Percentiles rank a stretch among this genome's conserved stretches.
Conservation (phyloP, 1,139 yeast species). For the Ogataea hybrid region DNA sequence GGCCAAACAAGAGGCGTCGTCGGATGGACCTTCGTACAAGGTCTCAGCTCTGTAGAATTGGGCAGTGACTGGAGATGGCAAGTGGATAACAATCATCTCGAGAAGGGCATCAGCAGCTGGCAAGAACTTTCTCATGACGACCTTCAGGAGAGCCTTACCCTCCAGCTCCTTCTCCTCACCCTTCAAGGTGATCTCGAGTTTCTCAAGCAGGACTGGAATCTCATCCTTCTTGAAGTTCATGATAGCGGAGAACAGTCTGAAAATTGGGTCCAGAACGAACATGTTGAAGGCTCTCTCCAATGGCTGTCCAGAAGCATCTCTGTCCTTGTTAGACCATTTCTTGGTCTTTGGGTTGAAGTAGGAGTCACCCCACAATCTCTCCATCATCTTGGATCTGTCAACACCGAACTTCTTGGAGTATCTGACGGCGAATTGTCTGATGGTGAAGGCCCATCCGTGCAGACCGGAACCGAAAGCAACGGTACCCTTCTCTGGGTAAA, state of each 20-base stretch:
- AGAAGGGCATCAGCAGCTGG: slow-evolving; percentile 99
- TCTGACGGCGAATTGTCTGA: slow-evolving; percentile 98
- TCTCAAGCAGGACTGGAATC: slow-evolving; percentile 83
- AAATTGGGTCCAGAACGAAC: slow-evolving; percentile 98
- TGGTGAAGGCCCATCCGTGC: slow-evolving; percentile 99
- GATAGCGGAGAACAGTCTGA: slow-evolving; percentile 92
- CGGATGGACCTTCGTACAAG: slow-evolving; percentile 98
- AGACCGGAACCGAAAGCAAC: slow-evolving; percentile 99
- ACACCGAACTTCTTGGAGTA: slow-evolving; percentile 99
- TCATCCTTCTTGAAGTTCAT: slow-evolving; percentile 98
- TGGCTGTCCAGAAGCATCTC: slow-evolving; percentile 92
- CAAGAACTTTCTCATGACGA: slow-evolving; percentile 99
- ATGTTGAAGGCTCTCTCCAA: slow-evolving; percentile 99
- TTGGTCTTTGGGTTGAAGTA: slow-evolving; percentile 99
- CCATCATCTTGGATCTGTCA: slow-evolving; percentile 97
- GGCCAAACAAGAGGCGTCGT: slow-evolving; percentile 87
- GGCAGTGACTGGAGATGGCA: slow-evolving; percentile 99
- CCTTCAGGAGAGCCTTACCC: slow-evolving; percentile 98
- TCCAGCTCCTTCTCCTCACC: slow-evolving; percentile 95
- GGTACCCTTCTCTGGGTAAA: slow-evolving; percentile 98
- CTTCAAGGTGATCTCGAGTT: slow-evolving; percentile 89
- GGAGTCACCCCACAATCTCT: slow-evolving; percentile 99
- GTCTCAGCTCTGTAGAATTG: slow-evolving; percentile 99
- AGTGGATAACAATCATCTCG: slow-evolving; percentile 98
- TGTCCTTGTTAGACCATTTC: slow-evolving; percentile 98